Evolutionary conservation across 1,139 yeast genomes (phyloP).

Genomic region (Zhuliangozyma blackwelliae): DNA sequence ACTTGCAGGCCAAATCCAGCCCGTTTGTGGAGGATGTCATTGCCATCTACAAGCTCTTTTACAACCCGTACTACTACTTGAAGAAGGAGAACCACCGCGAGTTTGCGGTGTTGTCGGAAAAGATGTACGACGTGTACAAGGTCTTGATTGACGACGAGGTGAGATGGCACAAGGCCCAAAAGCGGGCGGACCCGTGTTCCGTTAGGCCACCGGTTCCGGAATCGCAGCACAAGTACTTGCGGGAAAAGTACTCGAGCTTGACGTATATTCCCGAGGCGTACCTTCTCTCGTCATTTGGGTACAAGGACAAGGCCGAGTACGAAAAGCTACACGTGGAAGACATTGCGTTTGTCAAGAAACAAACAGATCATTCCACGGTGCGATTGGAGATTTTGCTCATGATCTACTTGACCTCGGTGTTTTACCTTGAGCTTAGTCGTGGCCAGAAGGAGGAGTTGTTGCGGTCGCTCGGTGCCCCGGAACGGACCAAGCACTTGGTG

Average conservation of each 20-base stretch:
- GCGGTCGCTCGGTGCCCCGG: constrained; percentile 20
- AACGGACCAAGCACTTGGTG: constrained; percentile 31
- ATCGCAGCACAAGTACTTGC: constrained; percentile 15
- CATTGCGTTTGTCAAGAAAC: constrained; percentile 20
- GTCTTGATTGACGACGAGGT: constrained; percentile 31
- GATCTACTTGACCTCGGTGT: constrained; percentile 27
- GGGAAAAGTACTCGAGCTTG: constrained; percentile 18
- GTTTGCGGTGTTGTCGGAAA: constrained; percentile 20
- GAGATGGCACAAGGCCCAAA: constrained; percentile 11
- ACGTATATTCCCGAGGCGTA: constrained; percentile 36
- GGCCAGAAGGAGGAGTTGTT: constrained; percentile 23
- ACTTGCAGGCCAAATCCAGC: constrained; percentile 11
- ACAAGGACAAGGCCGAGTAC: constrained; percentile 15
- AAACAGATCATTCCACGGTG: constrained; percentile 24
- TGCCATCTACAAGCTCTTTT: constrained; percentile 26
- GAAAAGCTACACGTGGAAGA: constrained; percentile 18
- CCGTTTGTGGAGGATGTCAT: constrained; percentile 32
- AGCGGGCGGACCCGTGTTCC: constrained; percentile 15
- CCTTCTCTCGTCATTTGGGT: constrained; percentile 28
- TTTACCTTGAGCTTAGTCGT: constrained; percentile 27
- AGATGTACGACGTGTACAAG: constrained; percentile 23
- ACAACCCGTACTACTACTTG: constrained; percentile 34
- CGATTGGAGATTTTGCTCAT: constrained; percentile 29
- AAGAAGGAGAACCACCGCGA: constrained; percentile 19
- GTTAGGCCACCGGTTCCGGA: constrained; percentile 14